These are phyloP conservation scores for Geotrichum restrictum DNA, from an alignment of 1,139 yeast species.

Conservation along the genomic window DNA sequence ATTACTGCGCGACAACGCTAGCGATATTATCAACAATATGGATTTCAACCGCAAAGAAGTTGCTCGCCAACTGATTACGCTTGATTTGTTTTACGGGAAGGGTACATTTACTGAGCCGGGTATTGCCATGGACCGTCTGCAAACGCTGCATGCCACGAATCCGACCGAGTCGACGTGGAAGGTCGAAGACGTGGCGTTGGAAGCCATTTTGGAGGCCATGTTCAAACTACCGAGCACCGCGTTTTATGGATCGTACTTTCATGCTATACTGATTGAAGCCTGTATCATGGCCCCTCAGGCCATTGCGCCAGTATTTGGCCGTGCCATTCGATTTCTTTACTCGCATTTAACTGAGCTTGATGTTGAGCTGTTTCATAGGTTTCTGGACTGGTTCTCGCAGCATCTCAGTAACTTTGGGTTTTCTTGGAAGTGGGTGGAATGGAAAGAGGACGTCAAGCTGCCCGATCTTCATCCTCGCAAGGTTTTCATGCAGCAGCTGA, in stretches of 20 bases:
- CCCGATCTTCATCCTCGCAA: conserved; percentile 63
- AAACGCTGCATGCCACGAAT: conserved; percentile 40
- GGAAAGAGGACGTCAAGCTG: conserved; percentile 47
- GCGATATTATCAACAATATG: conserved; percentile 71
- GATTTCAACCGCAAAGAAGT: conserved; percentile 89
- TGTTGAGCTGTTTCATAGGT: conserved; percentile 67
- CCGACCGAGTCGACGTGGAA: conserved; percentile 64
- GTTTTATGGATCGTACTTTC: conserved; percentile 51
- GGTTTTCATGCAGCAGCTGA: conserved; percentile 70
- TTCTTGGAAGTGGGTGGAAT: conserved; percentile 98
- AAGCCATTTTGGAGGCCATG: conserved; percentile 71
- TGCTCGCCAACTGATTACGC: conserved; percentile 71
- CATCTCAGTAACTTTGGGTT: conserved; percentile 92
- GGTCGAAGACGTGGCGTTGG: conserved; percentile 85
- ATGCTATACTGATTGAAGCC: conserved; percentile 78
- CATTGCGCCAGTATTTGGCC: conserved; percentile 92
- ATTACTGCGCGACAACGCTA: conserved; percentile 67
- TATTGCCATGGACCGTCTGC: conserved; percentile 69
- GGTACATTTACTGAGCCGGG: conserved; percentile 80
- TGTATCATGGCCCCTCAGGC: conserved; percentile 84
- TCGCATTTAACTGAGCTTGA: conserved; percentile 64
- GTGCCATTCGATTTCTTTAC: conserved; percentile 84
- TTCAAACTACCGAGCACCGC: conserved; percentile 57
- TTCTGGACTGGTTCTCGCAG: conserved; percentile 87
- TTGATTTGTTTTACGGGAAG: conserved; percentile 68